Conservation (phyloP, 176 grass and related monocot genomes). For the Oropetium thomaeum region DNA sequence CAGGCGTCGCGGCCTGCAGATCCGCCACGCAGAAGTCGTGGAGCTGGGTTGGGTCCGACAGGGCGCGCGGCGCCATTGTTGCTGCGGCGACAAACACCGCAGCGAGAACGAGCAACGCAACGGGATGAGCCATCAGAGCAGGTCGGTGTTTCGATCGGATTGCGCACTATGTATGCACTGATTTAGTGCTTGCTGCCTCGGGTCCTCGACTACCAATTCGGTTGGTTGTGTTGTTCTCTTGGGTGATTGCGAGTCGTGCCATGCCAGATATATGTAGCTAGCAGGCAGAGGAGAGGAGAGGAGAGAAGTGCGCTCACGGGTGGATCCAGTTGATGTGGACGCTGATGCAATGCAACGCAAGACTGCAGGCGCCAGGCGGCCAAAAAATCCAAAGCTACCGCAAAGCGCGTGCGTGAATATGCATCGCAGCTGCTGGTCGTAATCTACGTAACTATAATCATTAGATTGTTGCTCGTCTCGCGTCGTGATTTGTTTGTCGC, state of each 20-base stretch:
- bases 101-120: background rate
- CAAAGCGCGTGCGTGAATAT: conserved; percentile 20
- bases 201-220: background rate
- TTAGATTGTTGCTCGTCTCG: background rate
- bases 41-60: conserved; percentile 36
- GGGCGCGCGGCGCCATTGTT: background rate
- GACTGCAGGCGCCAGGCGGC: conserved; percentile 15
- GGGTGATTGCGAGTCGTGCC: background rate
- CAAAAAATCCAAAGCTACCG: background rate
- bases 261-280: no score
- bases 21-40: conserved; percentile 65
- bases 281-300: background rate
- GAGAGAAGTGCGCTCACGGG: background rate
- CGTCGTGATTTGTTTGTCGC: conserved; percentile 2
- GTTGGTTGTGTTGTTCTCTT: background rate
- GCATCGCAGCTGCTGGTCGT: background rate
- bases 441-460: no score
- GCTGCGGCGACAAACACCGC: background rate
- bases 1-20: background rate
- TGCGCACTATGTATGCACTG: background rate
- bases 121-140: background rate
- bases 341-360: background rate
- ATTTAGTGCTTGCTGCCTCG: background rate
- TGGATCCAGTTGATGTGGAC: conserved; percentile 8
- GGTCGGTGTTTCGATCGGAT: background rate